Evolutionary conservation across 768 basidiomycete species (phyloP).

Genomic region (Lyophyllum atratum): DNA sequence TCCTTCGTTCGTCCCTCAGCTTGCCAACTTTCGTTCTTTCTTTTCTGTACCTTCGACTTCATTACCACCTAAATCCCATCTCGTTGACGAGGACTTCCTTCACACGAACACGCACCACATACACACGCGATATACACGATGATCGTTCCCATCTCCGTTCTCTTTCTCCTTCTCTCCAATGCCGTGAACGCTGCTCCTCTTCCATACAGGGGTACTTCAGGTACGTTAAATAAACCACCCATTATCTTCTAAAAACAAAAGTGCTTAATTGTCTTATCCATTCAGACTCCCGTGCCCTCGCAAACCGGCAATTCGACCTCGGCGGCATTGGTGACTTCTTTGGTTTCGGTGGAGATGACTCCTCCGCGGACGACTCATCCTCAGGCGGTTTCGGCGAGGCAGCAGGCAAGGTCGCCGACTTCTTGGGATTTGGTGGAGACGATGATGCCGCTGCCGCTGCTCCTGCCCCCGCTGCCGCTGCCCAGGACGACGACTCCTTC

Average conservation of each 20-base stretch:
- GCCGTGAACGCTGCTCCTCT: slow-evolving; percentile 8
- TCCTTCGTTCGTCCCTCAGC: background rate
- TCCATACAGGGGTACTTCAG: background rate
- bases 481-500: background rate
- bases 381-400: background rate
- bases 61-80: background rate
- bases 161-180: slow-evolving; percentile 8
- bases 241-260: background rate
- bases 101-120: background rate
- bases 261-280: background rate
- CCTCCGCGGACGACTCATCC: background rate
- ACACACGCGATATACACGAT: slow-evolving; percentile 1
- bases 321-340: background rate
- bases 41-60: background rate
- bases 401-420: background rate
- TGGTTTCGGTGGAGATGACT: background rate
- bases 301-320: background rate
- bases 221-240: background rate
- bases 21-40: background rate
- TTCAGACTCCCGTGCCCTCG: background rate
- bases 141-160: slow-evolving; percentile 7
- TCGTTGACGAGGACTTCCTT: background rate
- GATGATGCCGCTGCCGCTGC: background rate
- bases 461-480: slow-evolving; percentile 9
- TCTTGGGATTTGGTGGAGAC: slow-evolving; percentile 6